Evolutionary conservation across 176 grass and related monocot genomes (phyloP).

Genomic region (Echinochloa phyllopogon): DNA sequence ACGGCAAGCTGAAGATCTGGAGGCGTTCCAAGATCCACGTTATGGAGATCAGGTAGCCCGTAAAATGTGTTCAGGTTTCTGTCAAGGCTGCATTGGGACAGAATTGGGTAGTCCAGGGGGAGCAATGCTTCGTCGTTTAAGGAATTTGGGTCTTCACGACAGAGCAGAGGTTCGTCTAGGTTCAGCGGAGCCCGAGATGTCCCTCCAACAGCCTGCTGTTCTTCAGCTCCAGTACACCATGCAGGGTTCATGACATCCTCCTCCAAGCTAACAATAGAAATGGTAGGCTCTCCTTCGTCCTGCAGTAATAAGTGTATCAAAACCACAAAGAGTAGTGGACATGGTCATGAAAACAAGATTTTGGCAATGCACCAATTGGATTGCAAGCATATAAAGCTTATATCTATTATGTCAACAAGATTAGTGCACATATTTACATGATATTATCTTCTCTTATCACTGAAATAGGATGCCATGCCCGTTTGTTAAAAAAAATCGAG

Average conservation of each 20-base stretch:
- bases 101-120: constrained; percentile 48
- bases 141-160: constrained; percentile 62
- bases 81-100: constrained; percentile 36
- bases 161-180: constrained; percentile 56
- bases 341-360: neutral
- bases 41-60: constrained; percentile 55
- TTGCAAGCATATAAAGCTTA: constrained; percentile 3
- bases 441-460: neutral
- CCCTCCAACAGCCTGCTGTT: constrained; percentile 43
- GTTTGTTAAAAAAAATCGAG: neutral
- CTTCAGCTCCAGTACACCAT: constrained; percentile 49
- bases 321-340: neutral
- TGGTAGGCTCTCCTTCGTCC: constrained; percentile 22
- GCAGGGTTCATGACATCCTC: constrained; percentile 49
- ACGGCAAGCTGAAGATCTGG: constrained; percentile 76
- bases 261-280: constrained; percentile 41
- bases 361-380: neutral
- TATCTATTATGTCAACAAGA: neutral
- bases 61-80: constrained; percentile 18
- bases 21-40: constrained; percentile 55
- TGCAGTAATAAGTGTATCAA: constrained; percentile 5
- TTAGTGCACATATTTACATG: neutral
- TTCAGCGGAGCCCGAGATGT: constrained; percentile 33
- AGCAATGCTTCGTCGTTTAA: constrained; percentile 47
- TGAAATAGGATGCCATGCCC: neutral